Evolutionary conservation across 1,284 basidiomycete species (phyloP).

Genomic region (Thelephora terrestris): DNA sequence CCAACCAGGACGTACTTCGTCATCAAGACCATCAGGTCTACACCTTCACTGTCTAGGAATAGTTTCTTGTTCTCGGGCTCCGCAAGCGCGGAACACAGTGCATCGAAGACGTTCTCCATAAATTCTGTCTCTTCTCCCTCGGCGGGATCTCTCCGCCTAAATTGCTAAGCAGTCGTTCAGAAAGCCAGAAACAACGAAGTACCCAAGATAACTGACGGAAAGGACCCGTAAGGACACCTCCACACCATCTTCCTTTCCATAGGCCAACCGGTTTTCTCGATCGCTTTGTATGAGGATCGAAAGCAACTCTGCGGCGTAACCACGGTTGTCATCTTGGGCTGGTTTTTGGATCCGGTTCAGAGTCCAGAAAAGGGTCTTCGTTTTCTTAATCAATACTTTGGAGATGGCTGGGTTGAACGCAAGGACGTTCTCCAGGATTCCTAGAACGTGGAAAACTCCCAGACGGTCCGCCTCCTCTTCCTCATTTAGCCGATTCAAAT

Average conservation of each 20-base stretch:
- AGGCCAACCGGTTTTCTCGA: slow-evolving; percentile 48
- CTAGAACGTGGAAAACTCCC: slow-evolving; percentile 88
- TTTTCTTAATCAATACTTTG: slow-evolving; percentile 60
- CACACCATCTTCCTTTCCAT: slow-evolving; percentile 68
- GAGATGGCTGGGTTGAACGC: slow-evolving; percentile 76
- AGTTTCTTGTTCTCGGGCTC: slow-evolving; percentile 70
- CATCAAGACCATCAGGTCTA: slow-evolving; percentile 94
- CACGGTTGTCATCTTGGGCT: slow-evolving; percentile 74
- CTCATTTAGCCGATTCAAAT: slow-evolving; percentile 75
- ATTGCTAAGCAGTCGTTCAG: slow-evolving; percentile 49
- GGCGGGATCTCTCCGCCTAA: slow-evolving; percentile 70
- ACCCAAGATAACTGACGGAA: slow-evolving; percentile 48
- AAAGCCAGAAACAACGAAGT: slow-evolving; percentile 3
- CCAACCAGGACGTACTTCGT: slow-evolving; percentile 61
- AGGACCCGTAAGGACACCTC: slow-evolving; percentile 71
- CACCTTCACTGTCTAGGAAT: slow-evolving; percentile 87
- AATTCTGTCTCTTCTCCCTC: slow-evolving; percentile 91
- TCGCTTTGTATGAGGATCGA: slow-evolving; percentile 82
- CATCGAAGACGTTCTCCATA: slow-evolving; percentile 94
- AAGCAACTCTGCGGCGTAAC: slow-evolving; percentile 82
- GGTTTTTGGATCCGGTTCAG: slow-evolving; percentile 69
- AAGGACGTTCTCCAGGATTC: slow-evolving; percentile 88
- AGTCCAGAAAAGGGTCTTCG: slow-evolving; percentile 72
- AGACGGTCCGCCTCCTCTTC: slow-evolving; percentile 80
- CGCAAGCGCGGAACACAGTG: slow-evolving; percentile 73